Conservation (phyloP, 768 basidiomycete species). For the Boletus tylopilopsis region DNA sequence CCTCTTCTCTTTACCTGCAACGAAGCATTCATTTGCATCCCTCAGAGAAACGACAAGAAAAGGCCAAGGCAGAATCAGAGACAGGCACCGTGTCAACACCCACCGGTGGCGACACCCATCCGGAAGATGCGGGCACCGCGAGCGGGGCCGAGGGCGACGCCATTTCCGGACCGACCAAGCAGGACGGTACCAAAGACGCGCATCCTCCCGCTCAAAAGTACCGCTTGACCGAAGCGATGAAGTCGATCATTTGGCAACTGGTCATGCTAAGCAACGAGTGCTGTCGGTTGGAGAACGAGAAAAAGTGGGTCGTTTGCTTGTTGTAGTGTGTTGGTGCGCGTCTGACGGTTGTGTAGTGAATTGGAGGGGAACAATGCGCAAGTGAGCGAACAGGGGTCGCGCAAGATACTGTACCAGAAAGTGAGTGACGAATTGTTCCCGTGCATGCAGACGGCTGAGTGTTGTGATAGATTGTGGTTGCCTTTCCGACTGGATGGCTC, state of each 20-base stretch:
- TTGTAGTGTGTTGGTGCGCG: not conserved
- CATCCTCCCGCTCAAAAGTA: slow-evolving; percentile 78
- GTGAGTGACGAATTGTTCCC: slow-evolving; percentile 32
- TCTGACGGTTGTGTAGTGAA: slow-evolving; percentile 23
- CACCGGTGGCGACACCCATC: slow-evolving; percentile 18
- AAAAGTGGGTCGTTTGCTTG: slow-evolving; percentile 41
- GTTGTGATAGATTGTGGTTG: slow-evolving; percentile 58
- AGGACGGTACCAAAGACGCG: slow-evolving; percentile 34
- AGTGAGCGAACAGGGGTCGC: slow-evolving; percentile 76
- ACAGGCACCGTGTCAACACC: slow-evolving; percentile 32
- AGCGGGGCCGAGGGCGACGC: slow-evolving; percentile 27
- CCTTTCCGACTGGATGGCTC: slow-evolving; percentile 83
- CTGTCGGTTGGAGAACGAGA: slow-evolving; percentile 64
- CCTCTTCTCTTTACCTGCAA: not conserved
- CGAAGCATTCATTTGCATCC: not conserved
- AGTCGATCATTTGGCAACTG: slow-evolving; percentile 73
- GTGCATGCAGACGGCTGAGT: no score
- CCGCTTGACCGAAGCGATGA: slow-evolving; percentile 77
- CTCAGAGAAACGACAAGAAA: slow-evolving; percentile 57
- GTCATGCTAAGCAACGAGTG: slow-evolving; percentile 81
- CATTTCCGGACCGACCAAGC: slow-evolving; percentile 17
- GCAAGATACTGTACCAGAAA: slow-evolving; percentile 80
- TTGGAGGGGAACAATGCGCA: slow-evolving; percentile 67
- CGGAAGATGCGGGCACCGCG: slow-evolving; percentile 31
- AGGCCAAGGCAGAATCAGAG: slow-evolving; percentile 36